Base-by-base conservation (phyloP, 2,329 filamentous ascomycete genomes). In the Beauveria caledonica region DNA sequence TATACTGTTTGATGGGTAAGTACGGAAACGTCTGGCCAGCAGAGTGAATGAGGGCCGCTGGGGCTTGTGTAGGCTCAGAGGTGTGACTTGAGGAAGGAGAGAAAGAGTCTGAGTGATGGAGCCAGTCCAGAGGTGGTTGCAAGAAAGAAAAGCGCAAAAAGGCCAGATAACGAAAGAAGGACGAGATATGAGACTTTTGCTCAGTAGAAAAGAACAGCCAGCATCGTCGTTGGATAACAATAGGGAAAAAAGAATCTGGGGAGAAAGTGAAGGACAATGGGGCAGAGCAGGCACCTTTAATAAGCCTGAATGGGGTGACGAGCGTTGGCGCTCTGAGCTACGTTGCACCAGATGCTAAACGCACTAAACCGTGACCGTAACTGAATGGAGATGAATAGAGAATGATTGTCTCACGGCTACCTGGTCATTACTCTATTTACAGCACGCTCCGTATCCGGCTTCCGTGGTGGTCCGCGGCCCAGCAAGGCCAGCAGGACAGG, bases 51-150 rank as follows among this genome's bases (percentile, higher is more conserved):
- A 55, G 29, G 25, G 29, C 23, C 2, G 44, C 3, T 15, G 17
- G 42, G 21, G 13, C 29, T 42, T 40, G 27, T 27, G 46, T 45
- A 23, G 13, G 52, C 25, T 19, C 54, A 13, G 10, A 19, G 15
- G 9, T 5, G 17, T 29, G 33, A 44, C 2, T 57, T 54, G 40
- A 33, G 36, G 52, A 56, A 61, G 51, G 46, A 50, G 39, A 42
- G 46, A 50, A 27, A 42, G 51, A 27, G 39, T 33, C 33, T n/a
- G 6, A 25, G 39, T 15, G 25, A 15, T 39, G 62, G 60, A 56
- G 21, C 62, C 57, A 63, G 62, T 21, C 62, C 57, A 53, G 63
- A 29, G 50, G 46, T 60, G 62, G 61, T 55, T 46, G 60, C 57
- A 36, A 21, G 58, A 57, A 13, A 36, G 36, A 61, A 57, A 40